Evolutionary conservation across 345 rosid genomes (phyloP).

Genomic region (Tarenaya hassleriana): DNA sequence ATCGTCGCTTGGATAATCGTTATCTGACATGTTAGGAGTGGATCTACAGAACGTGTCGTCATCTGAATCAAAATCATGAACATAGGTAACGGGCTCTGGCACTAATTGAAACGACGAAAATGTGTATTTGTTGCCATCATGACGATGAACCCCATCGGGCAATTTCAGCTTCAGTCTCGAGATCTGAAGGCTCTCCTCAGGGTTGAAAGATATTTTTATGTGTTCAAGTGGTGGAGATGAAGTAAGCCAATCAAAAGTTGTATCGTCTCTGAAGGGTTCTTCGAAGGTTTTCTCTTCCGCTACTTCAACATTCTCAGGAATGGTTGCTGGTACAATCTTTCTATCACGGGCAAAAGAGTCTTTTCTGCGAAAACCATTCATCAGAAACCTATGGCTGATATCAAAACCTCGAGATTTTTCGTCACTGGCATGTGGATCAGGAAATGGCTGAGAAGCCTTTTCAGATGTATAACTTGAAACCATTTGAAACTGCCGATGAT

Average conservation of each 20-base stretch:
- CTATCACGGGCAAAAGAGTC: slow-evolving; percentile 38
- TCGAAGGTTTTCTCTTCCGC: slow-evolving; percentile 24
- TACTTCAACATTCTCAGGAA: slow-evolving; percentile 26
- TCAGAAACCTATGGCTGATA: slow-evolving; percentile 54
- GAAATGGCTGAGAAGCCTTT: too few relatives aligned
- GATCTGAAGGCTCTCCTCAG: slow-evolving; percentile 47
- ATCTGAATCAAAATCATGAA: slow-evolving; percentile 56
- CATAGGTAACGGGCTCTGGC: slow-evolving; percentile 44
- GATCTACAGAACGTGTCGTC: slow-evolving; percentile 87
- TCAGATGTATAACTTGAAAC: too few relatives aligned
- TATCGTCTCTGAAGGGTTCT: slow-evolving; percentile 36
- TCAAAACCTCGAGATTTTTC: slow-evolving; percentile 57
- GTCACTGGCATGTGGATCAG: too few relatives aligned
- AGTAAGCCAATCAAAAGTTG: slow-evolving; percentile 39
- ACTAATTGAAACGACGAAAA: slow-evolving; percentile 90
- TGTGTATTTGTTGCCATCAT: slow-evolving; percentile 35
- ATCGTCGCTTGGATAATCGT: slow-evolving; percentile 47
- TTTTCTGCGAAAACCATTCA: slow-evolving; percentile 51
- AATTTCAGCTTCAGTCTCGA: slow-evolving; percentile 65
- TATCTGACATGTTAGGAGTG: slow-evolving; percentile 59
- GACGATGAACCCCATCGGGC: slow-evolving; percentile 61
- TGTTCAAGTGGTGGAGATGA: slow-evolving; percentile 89
- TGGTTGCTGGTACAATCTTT: slow-evolving; percentile 33
- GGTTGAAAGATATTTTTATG: slow-evolving; percentile 86
- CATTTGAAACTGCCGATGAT: too few relatives aligned